These are phyloP conservation scores for Neurospora sp. DNA, from an alignment of 495 filamentous ascomycete genomes.

Conservation along the genomic window DNA sequence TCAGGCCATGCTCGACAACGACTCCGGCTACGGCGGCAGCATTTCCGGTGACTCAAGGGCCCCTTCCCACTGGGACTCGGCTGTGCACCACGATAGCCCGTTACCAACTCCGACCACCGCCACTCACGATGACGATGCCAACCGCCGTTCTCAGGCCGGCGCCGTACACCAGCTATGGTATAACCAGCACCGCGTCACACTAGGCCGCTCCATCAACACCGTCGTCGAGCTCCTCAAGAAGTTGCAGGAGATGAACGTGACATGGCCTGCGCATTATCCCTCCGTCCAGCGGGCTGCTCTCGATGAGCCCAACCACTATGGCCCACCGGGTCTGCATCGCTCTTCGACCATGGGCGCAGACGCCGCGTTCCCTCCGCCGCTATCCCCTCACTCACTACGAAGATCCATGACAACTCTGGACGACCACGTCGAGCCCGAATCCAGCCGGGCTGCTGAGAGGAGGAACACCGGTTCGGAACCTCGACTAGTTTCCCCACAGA, in stretches of 20 bases:
- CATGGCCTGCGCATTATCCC: constrained; percentile 93
- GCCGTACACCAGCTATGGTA: constrained; percentile 50
- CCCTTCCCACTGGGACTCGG: constrained; percentile 27
- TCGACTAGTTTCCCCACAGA: constrained; percentile 79
- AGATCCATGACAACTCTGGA: constrained; percentile 65
- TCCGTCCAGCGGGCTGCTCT: constrained; percentile 58
- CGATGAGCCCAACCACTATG: constrained; percentile 22
- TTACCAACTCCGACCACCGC: constrained; percentile 18
- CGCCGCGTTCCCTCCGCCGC: constrained; percentile 5
- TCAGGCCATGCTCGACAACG: constrained; percentile 67
- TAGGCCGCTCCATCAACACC: constrained; percentile 73
- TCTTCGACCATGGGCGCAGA: constrained; percentile 37
- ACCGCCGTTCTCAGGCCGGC: constrained; percentile 32
- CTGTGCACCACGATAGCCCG: constrained; percentile 59
- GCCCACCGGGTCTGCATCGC: constrained; percentile 42
- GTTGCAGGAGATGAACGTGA: constrained; percentile 77
- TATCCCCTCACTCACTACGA: constrained; percentile 41
- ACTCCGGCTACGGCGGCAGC: constrained; percentile 89
- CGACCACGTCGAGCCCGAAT: constrained; percentile 52
- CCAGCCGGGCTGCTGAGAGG: constrained; percentile 55
- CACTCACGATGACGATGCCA: constrained; percentile 17
- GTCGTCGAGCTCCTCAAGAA: constrained; percentile 69
- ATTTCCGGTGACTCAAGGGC: constrained; percentile 29
- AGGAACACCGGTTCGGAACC: constrained; percentile 45
- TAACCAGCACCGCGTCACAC: constrained; percentile 79